Evolutionary conservation across 1,284 basidiomycete genomes (phyloP).

Genomic region (Sporisorium scitamineum): DNA sequence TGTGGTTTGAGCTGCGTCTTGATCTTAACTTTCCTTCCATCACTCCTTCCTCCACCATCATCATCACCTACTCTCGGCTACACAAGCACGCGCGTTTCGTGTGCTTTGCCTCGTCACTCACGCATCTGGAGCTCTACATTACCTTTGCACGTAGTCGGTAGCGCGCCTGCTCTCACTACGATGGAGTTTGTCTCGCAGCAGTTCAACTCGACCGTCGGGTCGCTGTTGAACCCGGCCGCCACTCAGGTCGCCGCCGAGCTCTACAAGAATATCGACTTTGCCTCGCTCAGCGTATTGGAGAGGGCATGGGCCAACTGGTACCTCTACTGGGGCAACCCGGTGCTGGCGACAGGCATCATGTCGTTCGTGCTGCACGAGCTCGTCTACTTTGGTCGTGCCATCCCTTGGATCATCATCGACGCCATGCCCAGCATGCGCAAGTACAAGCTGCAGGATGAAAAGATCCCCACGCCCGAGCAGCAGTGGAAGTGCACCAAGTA

Average conservation of each 20-base stretch:
- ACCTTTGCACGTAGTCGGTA: not conserved
- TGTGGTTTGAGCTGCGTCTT: not conserved
- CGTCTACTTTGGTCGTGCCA: constrained; percentile 94
- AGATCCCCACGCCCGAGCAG: constrained; percentile 82
- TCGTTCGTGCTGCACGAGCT: constrained; percentile 94
- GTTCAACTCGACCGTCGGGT: constrained; percentile 51
- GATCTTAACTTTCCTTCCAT: not conserved
- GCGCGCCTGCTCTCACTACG: constrained; percentile 9
- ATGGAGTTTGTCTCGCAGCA: constrained; percentile 53
- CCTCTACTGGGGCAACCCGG: constrained; percentile 77
- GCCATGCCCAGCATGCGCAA: constrained; percentile 89
- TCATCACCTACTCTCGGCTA: not conserved
- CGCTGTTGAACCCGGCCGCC: constrained; percentile 48
- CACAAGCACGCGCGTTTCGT: constrained; percentile 13
- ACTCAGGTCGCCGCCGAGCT: constrained; percentile 69
- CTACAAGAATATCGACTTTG: constrained; percentile 58
- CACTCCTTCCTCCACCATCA: constrained; percentile 8
- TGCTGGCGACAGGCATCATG: constrained; percentile 93
- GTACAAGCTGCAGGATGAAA: constrained; percentile 90
- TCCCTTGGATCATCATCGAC: constrained; percentile 97
- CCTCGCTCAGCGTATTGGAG: constrained; percentile 60
- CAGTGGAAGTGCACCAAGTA: constrained; percentile 97
- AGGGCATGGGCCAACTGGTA: constrained; percentile 70
- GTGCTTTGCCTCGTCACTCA: constrained; percentile 1
- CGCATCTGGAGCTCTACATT: constrained; percentile 9